Evolutionary conservation across 2,329 filamentous ascomycete genomes (phyloP), one percentile per base, ranked within the genome.

Genomic region (Aspergillus carbonarius): DNA sequence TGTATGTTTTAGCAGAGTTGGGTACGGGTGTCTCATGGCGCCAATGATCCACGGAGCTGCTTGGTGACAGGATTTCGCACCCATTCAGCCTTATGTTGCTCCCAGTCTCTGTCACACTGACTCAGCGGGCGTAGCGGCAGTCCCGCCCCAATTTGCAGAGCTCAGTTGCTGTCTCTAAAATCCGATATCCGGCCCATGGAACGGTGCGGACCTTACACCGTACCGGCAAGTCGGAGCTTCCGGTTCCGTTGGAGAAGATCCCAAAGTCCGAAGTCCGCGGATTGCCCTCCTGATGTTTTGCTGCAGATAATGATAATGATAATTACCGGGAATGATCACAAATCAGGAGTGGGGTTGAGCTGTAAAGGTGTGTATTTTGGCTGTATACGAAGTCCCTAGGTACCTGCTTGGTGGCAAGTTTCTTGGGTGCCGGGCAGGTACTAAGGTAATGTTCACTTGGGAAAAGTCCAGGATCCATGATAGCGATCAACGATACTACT

Each of bases 201-300:
- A 56, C 49, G 47, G 18, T 53, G 55, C 54, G 59, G 54, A 59
- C 15, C 40, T 23, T 46, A 55, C 39, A 57, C 15, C 35, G 17
- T 46, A 57, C 39, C 59, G 60, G 60, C 35, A 47, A 44, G 55
- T 61, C 60, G 58, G 60, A 23, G 37, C 17, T 50, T 56, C 55
- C 58, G 58, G 50, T 32, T 32, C 54, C 44, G 42, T 54, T 23
- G 48, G 27, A 51, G n/a, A 55, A 27, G 17, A 18, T 46, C 39
- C 44, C 25, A 50, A 12, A 56, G 12, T 35, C 55, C 55, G 55
- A 51, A 42, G 27, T 48, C 44, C 25, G 44, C 44, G 44, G 44
- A n/a, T 37, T 37, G 12, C 15, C 34, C 37, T 8, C 25, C 25
- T 27, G 25, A 8, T 27, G 25, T 27, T 27, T 10, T 32, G 8